Evolutionary conservation across 2,329 filamentous ascomycete genomes (phyloP), one percentile per base, ranked within the genome.

Genomic region (Stylonectria norvegica): DNA sequence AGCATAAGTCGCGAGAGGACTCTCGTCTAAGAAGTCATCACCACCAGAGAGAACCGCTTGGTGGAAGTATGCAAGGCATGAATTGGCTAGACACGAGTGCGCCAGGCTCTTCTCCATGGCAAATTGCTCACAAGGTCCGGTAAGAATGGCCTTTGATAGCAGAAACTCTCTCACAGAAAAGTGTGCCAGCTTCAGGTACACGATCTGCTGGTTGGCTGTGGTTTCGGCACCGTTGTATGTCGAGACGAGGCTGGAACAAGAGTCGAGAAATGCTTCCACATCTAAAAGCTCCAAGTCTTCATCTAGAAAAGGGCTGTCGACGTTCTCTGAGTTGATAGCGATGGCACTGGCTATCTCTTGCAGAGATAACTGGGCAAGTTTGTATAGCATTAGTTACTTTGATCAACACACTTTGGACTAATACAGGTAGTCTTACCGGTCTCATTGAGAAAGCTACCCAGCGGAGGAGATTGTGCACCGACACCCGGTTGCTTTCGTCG

Each of bases 141-240:
- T 32, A 6, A 16, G 29, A 11, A 32, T 32, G 16, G 5, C 12
- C 16, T 11, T 15, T 19, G 29, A 32, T 16, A 32, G 7, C 16
- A 32, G 29, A 32, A 32, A 19, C 29, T 32, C 29, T 12, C 16
- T 32, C 16, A 32, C 29, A 12, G 29, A 32, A 11, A 32, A 32
- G 15, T 32, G 29, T 2, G 29, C 29, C 8, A 32, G 16, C 29
- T 32, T 32, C 5, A 32, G 7, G n/a, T 32, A 32, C 5, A 19
- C 29, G 9, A 17, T 10, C 6, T 31, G 29, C 3, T 10, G 16
- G 9, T 14, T 18, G 29, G 7, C 8, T 5, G n/a, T 4, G 9
- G 6, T 18, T 1, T 10, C 10, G 8, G 11, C 6, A 12, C 16
- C 29, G 12, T 15, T 12, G 29, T 32, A 32, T 9, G 29, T 32